Conservation (phyloP, 1,139 yeast species). For the Yamadazyma songkhlaensis region DNA sequence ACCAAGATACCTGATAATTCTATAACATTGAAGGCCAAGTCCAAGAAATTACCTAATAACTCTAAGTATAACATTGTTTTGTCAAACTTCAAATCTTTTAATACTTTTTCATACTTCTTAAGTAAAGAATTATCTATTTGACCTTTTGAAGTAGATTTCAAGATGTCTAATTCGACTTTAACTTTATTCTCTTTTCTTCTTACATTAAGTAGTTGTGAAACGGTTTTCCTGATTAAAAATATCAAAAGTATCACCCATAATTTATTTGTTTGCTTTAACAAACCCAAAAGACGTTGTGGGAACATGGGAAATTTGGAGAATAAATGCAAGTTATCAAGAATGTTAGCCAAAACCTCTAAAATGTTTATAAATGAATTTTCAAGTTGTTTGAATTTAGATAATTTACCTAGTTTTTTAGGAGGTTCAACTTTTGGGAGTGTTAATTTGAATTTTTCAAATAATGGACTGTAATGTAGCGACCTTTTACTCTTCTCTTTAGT, state of each 20-base stretch:
- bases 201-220: constrained; percentile 43
- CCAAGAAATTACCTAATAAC: constrained; percentile 43
- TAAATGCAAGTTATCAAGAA: constrained; percentile 44
- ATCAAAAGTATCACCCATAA: constrained; percentile 44
- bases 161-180: constrained; percentile 33
- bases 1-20: constrained; percentile 37
- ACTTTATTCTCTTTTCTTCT: constrained; percentile 39
- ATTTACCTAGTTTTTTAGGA: constrained; percentile 13
- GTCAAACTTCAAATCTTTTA: constrained; percentile 45
- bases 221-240: constrained; percentile 42
- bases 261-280: constrained; percentile 44
- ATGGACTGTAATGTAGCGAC: constrained; percentile 19
- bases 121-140: constrained; percentile 27
- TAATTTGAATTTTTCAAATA: constrained; percentile 22
- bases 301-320: constrained; percentile 45
- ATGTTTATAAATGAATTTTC: constrained; percentile 30
- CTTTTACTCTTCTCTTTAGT: not conserved
- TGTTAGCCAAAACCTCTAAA: constrained; percentile 38
- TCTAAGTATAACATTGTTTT: constrained; percentile 43
- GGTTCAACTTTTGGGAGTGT: constrained; percentile 6
- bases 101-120: constrained; percentile 38
- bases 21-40: constrained; percentile 40
- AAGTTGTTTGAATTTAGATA: constrained; percentile 22
- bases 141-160: constrained; percentile 22
- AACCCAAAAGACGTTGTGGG: constrained; percentile 28